Evolutionary conservation across 2,329 filamentous ascomycete genomes (phyloP).

Genomic region (Penicillium sp.): DNA sequence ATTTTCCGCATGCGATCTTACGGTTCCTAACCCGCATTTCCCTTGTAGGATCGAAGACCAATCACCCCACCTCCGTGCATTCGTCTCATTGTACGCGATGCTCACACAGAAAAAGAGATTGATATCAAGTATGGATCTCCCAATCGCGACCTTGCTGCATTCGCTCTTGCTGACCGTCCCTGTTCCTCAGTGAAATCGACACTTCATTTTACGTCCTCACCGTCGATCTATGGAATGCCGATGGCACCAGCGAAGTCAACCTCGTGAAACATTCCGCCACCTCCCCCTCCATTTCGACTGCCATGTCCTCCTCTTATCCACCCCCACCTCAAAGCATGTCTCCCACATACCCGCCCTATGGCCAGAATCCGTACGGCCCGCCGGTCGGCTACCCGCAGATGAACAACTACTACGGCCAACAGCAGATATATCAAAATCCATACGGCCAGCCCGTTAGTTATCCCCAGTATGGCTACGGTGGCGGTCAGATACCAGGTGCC

Average conservation of each 20-base stretch:
- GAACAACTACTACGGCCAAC: constrained; percentile 35
- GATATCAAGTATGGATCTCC: constrained; percentile 64
- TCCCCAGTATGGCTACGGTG: constrained; percentile 31
- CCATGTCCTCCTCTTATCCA: constrained; percentile 71
- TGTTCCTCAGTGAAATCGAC: constrained; percentile 60
- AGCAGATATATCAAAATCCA: constrained; percentile 34
- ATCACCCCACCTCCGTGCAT: constrained; percentile 96
- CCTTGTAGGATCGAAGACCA: constrained; percentile 73
- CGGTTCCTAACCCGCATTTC: constrained; percentile 12
- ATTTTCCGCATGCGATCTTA: not conserved
- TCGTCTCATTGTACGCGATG: constrained; percentile 71
- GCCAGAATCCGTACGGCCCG: constrained; percentile 40
- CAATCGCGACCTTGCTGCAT: not conserved
- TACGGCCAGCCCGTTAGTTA: constrained; percentile 32
- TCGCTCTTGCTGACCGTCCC: constrained; percentile 2
- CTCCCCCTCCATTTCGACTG: constrained; percentile 73
- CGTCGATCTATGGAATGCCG: constrained; percentile 63
- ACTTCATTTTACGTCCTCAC: constrained; percentile 63
- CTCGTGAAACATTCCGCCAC: constrained; percentile 61
- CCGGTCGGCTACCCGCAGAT: constrained; percentile 35
- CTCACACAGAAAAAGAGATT: constrained; percentile 69
- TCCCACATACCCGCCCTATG: constrained; percentile 35
- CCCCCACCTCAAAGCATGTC: constrained; percentile 39
- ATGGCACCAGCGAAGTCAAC: constrained; percentile 60
- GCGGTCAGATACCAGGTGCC: constrained; percentile 33